Evolutionary conservation across 1,284 basidiomycete genomes (phyloP), one percentile per base, ranked within the genome.

Genomic region (Rhodotorula sp.): DNA sequence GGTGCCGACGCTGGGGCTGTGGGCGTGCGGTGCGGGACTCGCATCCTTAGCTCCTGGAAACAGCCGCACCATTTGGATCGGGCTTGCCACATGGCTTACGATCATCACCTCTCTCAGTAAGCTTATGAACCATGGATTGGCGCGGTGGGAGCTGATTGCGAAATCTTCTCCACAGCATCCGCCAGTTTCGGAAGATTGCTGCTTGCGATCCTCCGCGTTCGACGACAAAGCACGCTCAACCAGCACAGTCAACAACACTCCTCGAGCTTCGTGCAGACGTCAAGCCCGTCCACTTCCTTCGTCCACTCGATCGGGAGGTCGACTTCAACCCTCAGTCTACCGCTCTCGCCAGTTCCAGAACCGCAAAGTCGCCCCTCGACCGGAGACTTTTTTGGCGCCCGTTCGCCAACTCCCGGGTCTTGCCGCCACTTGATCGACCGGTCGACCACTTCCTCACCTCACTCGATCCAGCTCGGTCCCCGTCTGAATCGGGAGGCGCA

Each of bases 171-270:
- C 20, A 4, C 63, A 75, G 72, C 70, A 39, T 26, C 63, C 3
- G 39, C 58, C 6, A 75, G 73, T 63, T 76, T 76, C 57, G 69
- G 70, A 5, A 70, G 73, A 5, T 67, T 76, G 1, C 73, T 76
- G 57, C 12, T 73, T 39, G 75, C 75, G 4, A 74, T 76, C 58
- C 51, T 75, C 6, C 70, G 75, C 10, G 75, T 76, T 1, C 73
- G 75, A 12, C 62, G 62, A 5, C 16, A 43, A 12, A 43, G 39
- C 39, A 14, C 39, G 39, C 64, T 18, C 20, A 20, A 51, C 49
- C 26, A 29, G 14, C 12, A 29, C 39, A 43, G 39, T 43, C 39
- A 10, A 8, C 10, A 14, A 8, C 39, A 43, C 10, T 43, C 12
- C 1, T 15, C n/a, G 14, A 23, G 10, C 21, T 26, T 54, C 14